These are phyloP conservation scores for Fusarium phyllophilum DNA, from an alignment of 2,329 filamentous ascomycete species.

Conservation along the genomic window DNA sequence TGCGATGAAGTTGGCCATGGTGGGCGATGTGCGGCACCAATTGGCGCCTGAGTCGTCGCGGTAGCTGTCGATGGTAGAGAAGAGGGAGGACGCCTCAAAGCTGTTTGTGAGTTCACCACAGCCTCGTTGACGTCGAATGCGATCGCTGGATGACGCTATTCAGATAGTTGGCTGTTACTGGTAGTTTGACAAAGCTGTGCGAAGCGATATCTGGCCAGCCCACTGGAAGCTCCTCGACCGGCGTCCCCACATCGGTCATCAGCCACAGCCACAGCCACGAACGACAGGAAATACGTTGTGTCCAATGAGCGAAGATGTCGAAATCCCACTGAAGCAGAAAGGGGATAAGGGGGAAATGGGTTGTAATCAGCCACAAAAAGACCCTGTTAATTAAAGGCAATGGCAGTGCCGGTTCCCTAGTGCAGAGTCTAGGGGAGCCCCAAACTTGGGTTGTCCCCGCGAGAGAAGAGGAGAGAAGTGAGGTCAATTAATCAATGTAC, in stretches of 20 bases:
- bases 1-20: slow-evolving; percentile 53
- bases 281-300: slow-evolving; percentile 1
- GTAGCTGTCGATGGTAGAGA: not conserved
- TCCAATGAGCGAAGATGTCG: not conserved
- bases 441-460: not conserved
- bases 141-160: not conserved
- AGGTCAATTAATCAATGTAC: not conserved
- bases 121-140: not conserved
- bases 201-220: slow-evolving; percentile 34
- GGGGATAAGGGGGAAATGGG: slow-evolving; percentile 22
- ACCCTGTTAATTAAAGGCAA: slow-evolving; percentile 35
- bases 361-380: slow-evolving; percentile 38
- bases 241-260: slow-evolving; percentile 10
- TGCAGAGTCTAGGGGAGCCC: not conserved
- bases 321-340: slow-evolving; percentile 1
- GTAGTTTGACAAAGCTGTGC: slow-evolving; percentile 26
- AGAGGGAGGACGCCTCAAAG: not conserved
- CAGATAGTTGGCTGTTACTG: not conserved
- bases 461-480: not conserved
- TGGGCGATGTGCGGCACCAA: slow-evolving; percentile 31
- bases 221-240: slow-evolving; percentile 27
- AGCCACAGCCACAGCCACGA: slow-evolving; percentile 21
- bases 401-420: slow-evolving; percentile 14
- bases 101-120: not conserved
- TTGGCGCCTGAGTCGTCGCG: slow-evolving; percentile 11